Base-by-base conservation (phyloP, 2,329 filamentous ascomycete genomes). In the Nigrograna mackinnonii region DNA sequence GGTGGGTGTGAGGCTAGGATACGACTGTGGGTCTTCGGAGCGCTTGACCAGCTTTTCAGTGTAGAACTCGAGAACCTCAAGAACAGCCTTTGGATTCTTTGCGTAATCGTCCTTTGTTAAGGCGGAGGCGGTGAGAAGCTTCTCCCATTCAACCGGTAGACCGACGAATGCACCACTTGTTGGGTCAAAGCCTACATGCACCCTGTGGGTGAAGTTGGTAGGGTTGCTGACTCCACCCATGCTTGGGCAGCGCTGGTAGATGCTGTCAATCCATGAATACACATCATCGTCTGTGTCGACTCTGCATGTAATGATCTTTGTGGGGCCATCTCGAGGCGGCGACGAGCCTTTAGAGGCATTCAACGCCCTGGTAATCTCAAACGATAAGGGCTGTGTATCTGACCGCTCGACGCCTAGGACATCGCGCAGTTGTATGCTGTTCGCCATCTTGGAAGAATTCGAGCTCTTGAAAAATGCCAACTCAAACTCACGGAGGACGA, bases 31-130 rank as follows among this genome's bases (percentile, higher is more conserved):
- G 60, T 90, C 84, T 43, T 90, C 84, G 37, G 82, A 79, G 49
- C 86, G 78, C 73, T 90, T 90, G 50, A 86, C 86, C 35, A 91
- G 68, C 62, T 77, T 86, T 67, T 91, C 87, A 2, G 87, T 89
- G 71, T 91, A 92, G 71, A 92, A 92, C 66, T 91, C 86, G 14
- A 92, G 75, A 33, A 90, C 88, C 64, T 92, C 88, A 41, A 90
- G 85, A 19, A 78, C 75, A 21, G 75, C 75, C 50, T 77, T 74
- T 4, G 94, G 94, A 62, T 99, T 96, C 64, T 94, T 91, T 72
- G 95, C 90, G 71, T 97, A 97, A 67, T 99, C 94, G 62, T 99
- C 94, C 71, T 96, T 96, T 46, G 94, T 97, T 62, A 99, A 94
- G 44, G 94, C 94, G 3, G 94, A 97, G 6, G 91, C 91, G 62